phyloP scores from a whole-genome alignment of 768 basidiomycete species.

The Strobilomyces dryophilus region DNA sequence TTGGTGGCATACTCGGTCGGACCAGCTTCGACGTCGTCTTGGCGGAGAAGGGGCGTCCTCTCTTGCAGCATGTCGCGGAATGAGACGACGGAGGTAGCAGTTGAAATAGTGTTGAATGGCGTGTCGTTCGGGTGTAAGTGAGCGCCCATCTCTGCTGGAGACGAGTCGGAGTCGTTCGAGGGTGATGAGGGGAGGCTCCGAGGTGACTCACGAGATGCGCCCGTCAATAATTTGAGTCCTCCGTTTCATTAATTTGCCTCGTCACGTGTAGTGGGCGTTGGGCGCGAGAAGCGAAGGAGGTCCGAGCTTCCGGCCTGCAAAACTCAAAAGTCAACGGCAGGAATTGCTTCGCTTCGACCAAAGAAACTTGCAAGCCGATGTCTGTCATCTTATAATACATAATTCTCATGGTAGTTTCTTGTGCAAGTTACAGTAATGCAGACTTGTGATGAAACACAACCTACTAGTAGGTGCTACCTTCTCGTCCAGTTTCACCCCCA shows the following conservation, averaged over 20 bases:
- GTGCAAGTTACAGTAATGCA: too few species aligned
- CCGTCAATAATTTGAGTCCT: not conserved
- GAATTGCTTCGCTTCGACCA: too few species aligned
- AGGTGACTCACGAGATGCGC: not conserved
- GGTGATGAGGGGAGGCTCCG: not conserved
- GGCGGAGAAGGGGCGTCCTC: constrained; percentile 20
- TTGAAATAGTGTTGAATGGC: constrained; percentile 22
- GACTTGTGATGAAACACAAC: too few species aligned
- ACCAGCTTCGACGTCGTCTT: constrained; percentile 26
- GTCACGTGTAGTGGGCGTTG: too few species aligned
- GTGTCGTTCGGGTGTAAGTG: constrained; percentile 2
- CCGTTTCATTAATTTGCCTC: not conserved
- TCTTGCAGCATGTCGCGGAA: constrained; percentile 25
- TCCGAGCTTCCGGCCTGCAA: too few species aligned
- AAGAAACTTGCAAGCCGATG: too few species aligned
- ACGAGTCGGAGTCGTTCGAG: not conserved
- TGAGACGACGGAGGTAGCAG: constrained; percentile 26
- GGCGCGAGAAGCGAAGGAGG: too few species aligned
- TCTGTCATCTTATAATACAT: too few species aligned
- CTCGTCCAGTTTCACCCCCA: too few species aligned
- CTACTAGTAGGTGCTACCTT: too few species aligned
- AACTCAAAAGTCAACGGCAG: too few species aligned
- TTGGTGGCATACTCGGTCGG: constrained; percentile 17
- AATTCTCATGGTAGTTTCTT: too few species aligned
- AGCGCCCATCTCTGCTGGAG: constrained; percentile 10